Evolutionary conservation across 495 filamentous ascomycete genomes (phyloP).

Genomic region (Talaromyces wortmannii): DNA sequence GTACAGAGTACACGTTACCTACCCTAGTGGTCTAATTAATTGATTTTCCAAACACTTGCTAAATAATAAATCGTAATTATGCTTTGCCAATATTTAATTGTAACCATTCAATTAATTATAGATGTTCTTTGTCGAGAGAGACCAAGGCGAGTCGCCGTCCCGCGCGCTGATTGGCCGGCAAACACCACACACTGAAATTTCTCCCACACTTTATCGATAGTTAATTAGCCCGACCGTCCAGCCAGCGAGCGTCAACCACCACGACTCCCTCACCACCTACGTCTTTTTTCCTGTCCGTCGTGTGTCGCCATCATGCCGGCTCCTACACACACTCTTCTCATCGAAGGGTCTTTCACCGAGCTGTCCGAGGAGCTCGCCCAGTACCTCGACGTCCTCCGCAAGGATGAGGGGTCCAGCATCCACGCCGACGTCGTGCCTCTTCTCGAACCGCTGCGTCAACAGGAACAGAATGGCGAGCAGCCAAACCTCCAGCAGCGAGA

Average conservation of each 20-base stretch:
- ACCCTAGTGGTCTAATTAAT: not conserved
- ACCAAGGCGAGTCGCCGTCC: not conserved
- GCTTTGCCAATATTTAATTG: too few species aligned
- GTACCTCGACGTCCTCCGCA: slow-evolving; percentile 62
- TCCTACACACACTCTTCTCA: slow-evolving; percentile 61
- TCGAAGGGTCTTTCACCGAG: slow-evolving; percentile 87
- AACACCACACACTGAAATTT: slow-evolving; percentile 8
- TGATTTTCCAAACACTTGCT: too few species aligned
- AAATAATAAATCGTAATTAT: not conserved
- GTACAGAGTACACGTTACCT: slow-evolving; percentile 2
- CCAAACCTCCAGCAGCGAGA: slow-evolving; percentile 59
- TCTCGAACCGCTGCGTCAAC: slow-evolving; percentile 51
- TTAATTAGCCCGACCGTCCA: not conserved
- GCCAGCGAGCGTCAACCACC: slow-evolving; percentile 8
- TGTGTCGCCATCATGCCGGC: slow-evolving; percentile 38
- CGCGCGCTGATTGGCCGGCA: slow-evolving; percentile 3
- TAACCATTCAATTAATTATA: too few species aligned
- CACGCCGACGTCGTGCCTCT: slow-evolving; percentile 66
- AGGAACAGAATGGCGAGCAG: slow-evolving; percentile 39
- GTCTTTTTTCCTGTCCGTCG: slow-evolving; percentile 3
- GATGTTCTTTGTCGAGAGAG: too few species aligned
- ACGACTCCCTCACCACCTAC: slow-evolving; percentile 13
- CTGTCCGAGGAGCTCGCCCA: slow-evolving; percentile 82
- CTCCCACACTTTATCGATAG: slow-evolving; percentile 7
- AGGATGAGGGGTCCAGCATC: slow-evolving; percentile 48